Evolutionary conservation across 192 early-diverging fungal species (phyloP), one percentile per base, ranked within the genome.

Genomic region (Lobosporangium transversale): DNA sequence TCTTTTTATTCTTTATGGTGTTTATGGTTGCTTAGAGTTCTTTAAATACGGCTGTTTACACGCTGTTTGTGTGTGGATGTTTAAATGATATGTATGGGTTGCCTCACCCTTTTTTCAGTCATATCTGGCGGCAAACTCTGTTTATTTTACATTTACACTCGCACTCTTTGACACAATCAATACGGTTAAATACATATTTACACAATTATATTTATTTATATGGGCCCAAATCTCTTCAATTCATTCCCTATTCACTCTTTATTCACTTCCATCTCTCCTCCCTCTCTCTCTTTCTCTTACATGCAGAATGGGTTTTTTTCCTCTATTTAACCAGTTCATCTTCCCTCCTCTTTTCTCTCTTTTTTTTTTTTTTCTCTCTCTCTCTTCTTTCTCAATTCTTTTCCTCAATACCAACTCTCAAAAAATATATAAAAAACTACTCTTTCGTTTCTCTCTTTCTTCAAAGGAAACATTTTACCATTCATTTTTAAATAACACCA

Each of bases 241-340:
- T n/a, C n/a, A n/a, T n/a, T n/a, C n/a, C n/a, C n/a, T n/a, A n/a
- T n/a, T n/a, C n/a, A n/a, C n/a, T 45, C 14, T 15, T 45, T 7
- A 7, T 42, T 42, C 37, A 11, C 37, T 42, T 15, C 15, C 37
- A 11, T 15, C 15, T 15, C 15, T 15, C 15, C 37, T 42, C 37
- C 15, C 37, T 42, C 37, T 42, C 37, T 42, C 37, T 42, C 37
- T 42, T 15, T 42, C 37, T 42, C 37, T 42, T 15, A 11, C 37
- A 11, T 15, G 7, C 37, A 11, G 37, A 40, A 40, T 40, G 15
- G 37, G 44, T 45, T 45, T 45, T 45, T 20, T 45, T 45, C 44
- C 44, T 14, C 44, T 45, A 65, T 65, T 44, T 54, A 64, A 65
- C 51, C 42, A 26, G 23, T 51, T 35, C 23, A 1, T 35, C 23